Evolutionary conservation across 2,329 filamentous ascomycete genomes (phyloP).

Genomic region (Verticillium nonalfalfae): DNA sequence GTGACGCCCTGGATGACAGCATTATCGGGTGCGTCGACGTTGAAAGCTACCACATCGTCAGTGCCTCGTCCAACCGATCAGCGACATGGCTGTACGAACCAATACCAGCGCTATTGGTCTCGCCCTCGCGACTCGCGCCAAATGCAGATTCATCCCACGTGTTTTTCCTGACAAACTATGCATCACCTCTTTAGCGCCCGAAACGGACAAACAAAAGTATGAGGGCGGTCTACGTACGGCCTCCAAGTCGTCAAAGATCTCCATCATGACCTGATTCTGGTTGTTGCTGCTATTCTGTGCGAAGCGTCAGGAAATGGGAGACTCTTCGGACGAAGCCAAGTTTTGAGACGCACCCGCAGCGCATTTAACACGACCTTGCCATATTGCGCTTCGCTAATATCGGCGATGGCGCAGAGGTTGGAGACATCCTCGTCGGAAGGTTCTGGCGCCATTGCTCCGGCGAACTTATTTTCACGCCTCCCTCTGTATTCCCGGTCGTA

Average conservation of each 20-base stretch:
- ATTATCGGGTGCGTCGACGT: constrained; percentile 44
- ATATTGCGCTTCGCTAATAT: constrained; percentile 27
- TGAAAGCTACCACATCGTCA: constrained; percentile 36
- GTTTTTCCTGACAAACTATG: constrained; percentile 41
- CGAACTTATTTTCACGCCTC: background rate
- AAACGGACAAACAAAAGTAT: constrained; percentile 6
- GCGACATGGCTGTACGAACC: constrained; percentile 25
- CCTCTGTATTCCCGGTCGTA: background rate
- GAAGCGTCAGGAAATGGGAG: constrained; percentile 1
- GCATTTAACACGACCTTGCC: constrained; percentile 31
- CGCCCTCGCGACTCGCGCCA: constrained; percentile 44
- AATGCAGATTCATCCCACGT: constrained; percentile 52
- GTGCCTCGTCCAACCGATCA: background rate
- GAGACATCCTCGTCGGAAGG: constrained; percentile 28
- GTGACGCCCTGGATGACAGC: constrained; percentile 35
- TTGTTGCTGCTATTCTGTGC: constrained; percentile 34
- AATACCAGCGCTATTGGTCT: constrained; percentile 32
- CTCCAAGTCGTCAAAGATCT: constrained; percentile 43
- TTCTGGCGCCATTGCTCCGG: constrained; percentile 18
- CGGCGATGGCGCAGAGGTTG: constrained; percentile 34
- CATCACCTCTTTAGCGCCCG: constrained; percentile 2
- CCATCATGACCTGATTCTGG: constrained; percentile 40
- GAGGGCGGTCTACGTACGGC: constrained; percentile 16
- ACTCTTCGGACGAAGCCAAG: background rate
- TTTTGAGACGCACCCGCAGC: constrained; percentile 26